phyloP scores from a whole-genome alignment of 2,329 filamentous ascomycete genomes.

The Ascochyta rabiei region DNA sequence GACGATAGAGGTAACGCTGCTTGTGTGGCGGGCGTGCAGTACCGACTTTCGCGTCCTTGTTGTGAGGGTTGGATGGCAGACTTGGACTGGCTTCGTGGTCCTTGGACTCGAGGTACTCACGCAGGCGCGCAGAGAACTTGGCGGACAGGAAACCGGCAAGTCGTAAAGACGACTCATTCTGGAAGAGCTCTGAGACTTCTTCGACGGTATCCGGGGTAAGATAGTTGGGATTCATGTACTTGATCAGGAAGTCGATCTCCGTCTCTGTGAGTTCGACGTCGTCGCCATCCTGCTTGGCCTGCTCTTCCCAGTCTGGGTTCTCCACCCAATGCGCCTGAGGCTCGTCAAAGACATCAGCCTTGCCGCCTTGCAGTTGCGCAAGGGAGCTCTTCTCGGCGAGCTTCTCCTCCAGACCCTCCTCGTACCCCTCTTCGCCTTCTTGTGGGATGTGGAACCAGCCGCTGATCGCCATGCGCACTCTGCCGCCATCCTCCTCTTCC shows the following conservation, averaged over 20 bases:
- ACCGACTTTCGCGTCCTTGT: constrained; percentile 50
- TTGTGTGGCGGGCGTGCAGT: constrained; percentile 92
- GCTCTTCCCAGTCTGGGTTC: constrained; percentile 42
- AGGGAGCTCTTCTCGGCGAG: constrained; percentile 88
- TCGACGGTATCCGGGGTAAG: constrained; percentile 90
- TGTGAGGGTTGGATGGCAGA: constrained; percentile 40
- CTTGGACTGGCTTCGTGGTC: constrained; percentile 54
- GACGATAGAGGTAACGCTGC: constrained; percentile 86
- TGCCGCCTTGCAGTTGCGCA: constrained; percentile 83
- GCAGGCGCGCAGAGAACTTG: constrained; percentile 76
- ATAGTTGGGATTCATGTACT: constrained; percentile 89
- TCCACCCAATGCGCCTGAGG: constrained; percentile 68
- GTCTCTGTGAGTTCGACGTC: constrained; percentile 68
- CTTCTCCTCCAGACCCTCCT: constrained; percentile 85
- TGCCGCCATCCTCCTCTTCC: constrained; percentile 71
- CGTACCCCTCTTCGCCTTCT: constrained; percentile 87
- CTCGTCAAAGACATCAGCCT: constrained; percentile 86
- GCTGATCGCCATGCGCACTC: constrained; percentile 95
- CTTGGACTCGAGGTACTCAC: constrained; percentile 69
- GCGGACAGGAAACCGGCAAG: constrained; percentile 78
- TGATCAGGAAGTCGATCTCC: constrained; percentile 87
- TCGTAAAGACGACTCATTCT: constrained; percentile 81
- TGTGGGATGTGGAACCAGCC: constrained; percentile 99
- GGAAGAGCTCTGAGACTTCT: constrained; percentile 78
- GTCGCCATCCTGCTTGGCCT: constrained; percentile 54